Percentiles rank a stretch among this genome's conserved stretches.
phyloP scores from a whole-genome alignment of 768 basidiomycete species.

The Hortiboletus flavorubellus region DNA sequence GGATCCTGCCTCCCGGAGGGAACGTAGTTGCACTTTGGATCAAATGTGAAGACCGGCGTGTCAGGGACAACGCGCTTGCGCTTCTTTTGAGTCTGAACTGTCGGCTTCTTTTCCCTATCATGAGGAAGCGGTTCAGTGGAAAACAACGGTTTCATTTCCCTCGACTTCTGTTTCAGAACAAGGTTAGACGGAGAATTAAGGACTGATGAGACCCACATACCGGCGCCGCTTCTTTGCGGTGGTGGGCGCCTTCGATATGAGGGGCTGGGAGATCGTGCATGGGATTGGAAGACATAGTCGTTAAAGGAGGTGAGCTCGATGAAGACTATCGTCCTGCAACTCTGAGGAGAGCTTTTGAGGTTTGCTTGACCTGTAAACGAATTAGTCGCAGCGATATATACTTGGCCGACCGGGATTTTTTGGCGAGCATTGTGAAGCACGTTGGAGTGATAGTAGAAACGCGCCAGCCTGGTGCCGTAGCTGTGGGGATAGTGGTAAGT shows the following conservation, averaged over 20 bases:
- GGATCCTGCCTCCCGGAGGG: conserved; percentile 26
- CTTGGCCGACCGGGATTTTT: conserved; percentile 21
- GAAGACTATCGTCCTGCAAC: conserved; percentile 7
- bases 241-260: conserved; percentile 3
- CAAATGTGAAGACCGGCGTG: conserved; percentile 19
- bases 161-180: conserved; percentile 20
- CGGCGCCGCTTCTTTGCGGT: conserved; percentile 19
- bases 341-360: conserved; percentile 12
- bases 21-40: conserved; percentile 17
- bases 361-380: conserved; percentile 11
- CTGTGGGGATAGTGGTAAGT: conserved; percentile 23
- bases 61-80: conserved; percentile 23
- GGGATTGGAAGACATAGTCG: conserved; percentile 9
- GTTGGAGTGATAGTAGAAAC: conserved; percentile 28
- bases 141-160: conserved; percentile 17
- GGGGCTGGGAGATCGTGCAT: conserved; percentile 14
- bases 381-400: conserved; percentile 27
- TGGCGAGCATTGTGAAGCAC: conserved; percentile 20
- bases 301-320: conserved; percentile 1
- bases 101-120: conserved; percentile 24
- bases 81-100: conserved; percentile 13
- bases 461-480: conserved; percentile 35
- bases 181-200: conserved; percentile 12
- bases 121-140: conserved; percentile 23
- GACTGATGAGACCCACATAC: conserved; percentile 19